A percentile compares a stretch with the other conserved stretches of the same genome.
Evolutionary conservation across 306 rosid genomes (phyloP).

Genomic region (Chamaecrista fasciculata): DNA sequence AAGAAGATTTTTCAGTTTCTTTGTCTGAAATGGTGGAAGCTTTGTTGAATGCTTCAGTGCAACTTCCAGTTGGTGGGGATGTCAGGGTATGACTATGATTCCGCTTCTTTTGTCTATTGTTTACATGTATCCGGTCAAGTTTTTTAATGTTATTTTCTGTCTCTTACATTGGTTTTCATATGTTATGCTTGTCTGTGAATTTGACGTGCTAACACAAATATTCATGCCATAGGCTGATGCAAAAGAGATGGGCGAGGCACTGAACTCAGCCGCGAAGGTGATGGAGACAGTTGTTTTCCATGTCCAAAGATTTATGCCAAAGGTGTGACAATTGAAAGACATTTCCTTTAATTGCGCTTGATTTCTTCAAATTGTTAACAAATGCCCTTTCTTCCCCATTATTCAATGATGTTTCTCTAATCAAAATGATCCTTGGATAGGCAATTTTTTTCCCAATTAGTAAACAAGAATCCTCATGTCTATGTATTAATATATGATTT

Average conservation of each 20-base stretch:
- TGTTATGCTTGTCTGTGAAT: slow-evolving; percentile 16
- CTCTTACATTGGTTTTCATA: slow-evolving; percentile 4
- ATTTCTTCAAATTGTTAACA: neutral
- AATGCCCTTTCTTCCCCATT: slow-evolving; percentile 15
- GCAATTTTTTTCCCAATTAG: too few species aligned
- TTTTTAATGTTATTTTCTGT: neutral
- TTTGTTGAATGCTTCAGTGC: slow-evolving; percentile 66
- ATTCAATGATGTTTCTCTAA: too few species aligned
- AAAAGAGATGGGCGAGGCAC: slow-evolving; percentile 59
- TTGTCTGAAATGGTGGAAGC: slow-evolving; percentile 60
- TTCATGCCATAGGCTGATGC: slow-evolving; percentile 55
- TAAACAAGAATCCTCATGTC: too few species aligned
- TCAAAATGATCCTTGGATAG: too few species aligned
- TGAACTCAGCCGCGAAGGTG: slow-evolving; percentile 59
- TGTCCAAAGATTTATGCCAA: slow-evolving; percentile 53
- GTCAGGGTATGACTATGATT: slow-evolving; percentile 51
- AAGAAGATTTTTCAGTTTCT: slow-evolving; percentile 59
- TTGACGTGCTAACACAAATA: slow-evolving; percentile 21
- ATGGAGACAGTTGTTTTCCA: slow-evolving; percentile 52
- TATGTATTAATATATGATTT: too few species aligned
- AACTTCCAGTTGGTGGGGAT: slow-evolving; percentile 61
- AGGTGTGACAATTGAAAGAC: slow-evolving; percentile 40
- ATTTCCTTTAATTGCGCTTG: neutral
- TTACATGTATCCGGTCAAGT: neutral
- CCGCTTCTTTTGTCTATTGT: slow-evolving; percentile 21